Evolutionary conservation across 345 rosid genomes (phyloP).

Genomic region (Populus alba): DNA sequence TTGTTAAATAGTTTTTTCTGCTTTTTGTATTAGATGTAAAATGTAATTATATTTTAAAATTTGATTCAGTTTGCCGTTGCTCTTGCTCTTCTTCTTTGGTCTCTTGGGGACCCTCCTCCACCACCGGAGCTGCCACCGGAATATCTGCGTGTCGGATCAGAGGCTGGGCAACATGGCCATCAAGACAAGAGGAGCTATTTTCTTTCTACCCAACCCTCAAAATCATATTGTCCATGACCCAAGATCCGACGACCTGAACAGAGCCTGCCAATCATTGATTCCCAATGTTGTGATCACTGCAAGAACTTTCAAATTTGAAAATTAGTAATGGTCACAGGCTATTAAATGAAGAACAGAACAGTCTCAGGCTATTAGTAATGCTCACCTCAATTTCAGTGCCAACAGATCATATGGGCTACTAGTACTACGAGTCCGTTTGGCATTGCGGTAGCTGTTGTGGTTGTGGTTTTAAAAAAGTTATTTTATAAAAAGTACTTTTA

Average conservation of each 20-base stretch:
- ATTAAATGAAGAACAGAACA: no score
- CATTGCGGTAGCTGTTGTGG: no score
- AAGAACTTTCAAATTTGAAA: conserved; percentile 26
- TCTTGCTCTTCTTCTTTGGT: conserved; percentile 25
- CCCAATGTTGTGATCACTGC: conserved; percentile 57
- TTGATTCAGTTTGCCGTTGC: conserved; percentile 5
- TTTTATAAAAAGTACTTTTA: no score
- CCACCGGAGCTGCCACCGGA: conserved; percentile 21
- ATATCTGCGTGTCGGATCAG: conserved; percentile 25
- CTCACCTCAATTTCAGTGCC: no score
- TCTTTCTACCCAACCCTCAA: conserved; percentile 65
- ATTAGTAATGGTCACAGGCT: no score
- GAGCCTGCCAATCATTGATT: conserved; percentile 54
- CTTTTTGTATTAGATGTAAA: no score
- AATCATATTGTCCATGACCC: conserved; percentile 52
- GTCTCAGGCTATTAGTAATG: no score
- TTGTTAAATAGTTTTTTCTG: no score
- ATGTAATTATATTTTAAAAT: no score
- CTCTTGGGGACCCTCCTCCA: conserved; percentile 24
- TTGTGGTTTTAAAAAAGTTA: no score
- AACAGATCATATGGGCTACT: no score
- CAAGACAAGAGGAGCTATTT: conserved; percentile 62
- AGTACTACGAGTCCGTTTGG: no score
- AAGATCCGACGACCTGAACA: conserved; percentile 53
- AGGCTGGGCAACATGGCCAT: conserved; percentile 41